These are phyloP conservation scores for Penicillium concentricum DNA, from an alignment of 2,329 filamentous ascomycete genomes.

Conservation along the genomic window DNA sequence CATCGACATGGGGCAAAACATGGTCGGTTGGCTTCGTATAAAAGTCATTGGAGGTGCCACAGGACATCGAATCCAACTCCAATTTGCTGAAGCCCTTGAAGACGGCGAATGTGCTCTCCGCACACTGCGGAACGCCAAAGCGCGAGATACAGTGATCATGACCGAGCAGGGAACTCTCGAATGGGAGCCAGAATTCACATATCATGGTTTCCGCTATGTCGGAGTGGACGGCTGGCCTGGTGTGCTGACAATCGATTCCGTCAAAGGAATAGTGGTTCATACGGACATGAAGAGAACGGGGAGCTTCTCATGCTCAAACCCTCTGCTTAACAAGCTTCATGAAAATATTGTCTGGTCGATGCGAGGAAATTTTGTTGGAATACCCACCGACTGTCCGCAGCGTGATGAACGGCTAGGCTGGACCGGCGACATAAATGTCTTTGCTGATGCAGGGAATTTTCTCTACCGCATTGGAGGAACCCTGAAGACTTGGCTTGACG, in stretches of 20 bases:
- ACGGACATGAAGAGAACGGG: conserved; percentile 34
- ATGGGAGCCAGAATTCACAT: neutral
- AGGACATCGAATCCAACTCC: too few relatives aligned
- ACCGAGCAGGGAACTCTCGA: too few relatives aligned
- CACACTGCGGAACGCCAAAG: too few relatives aligned
- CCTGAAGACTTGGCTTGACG: too few relatives aligned
- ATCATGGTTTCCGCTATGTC: neutral
- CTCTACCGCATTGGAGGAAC: conserved; percentile 53
- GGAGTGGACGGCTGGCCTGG: neutral
- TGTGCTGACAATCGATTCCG: neutral
- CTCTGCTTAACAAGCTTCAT: conserved; percentile 55
- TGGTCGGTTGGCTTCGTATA: too few relatives aligned
- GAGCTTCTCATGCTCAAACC: conserved; percentile 53
- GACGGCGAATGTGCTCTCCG: too few relatives aligned
- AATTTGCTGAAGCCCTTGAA: too few relatives aligned
- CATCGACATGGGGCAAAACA: too few relatives aligned
- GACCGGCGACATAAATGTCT: conserved; percentile 54
- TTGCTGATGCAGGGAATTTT: conserved; percentile 53
- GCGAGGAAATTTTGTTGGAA: conserved; percentile 57
- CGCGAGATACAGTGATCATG: too few relatives aligned
- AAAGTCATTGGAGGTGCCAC: too few relatives aligned
- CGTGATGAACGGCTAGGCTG: conserved; percentile 56
- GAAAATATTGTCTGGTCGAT: conserved; percentile 58
- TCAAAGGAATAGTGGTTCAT: neutral
- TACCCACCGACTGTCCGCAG: conserved; percentile 60